Percentiles rank a stretch among this genome's conserved stretches.
phyloP scores from a whole-genome alignment of 768 basidiomycete genomes.

The Mycena polygramma region DNA sequence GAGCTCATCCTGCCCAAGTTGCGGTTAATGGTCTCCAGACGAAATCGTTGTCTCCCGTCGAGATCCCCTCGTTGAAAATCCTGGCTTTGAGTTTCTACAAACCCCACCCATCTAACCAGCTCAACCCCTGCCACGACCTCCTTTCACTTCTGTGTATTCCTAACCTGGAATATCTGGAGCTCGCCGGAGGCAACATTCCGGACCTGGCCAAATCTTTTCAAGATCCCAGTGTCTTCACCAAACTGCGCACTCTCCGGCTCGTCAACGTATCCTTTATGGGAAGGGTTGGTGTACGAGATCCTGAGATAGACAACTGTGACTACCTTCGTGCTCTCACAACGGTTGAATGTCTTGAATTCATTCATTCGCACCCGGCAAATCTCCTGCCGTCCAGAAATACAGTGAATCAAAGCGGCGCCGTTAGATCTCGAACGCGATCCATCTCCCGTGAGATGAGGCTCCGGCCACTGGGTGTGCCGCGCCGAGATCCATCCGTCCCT shows the following conservation, averaged over 20 bases:
- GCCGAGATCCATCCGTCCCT: no score
- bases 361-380: conserved; percentile 28
- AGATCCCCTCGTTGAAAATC: conserved; percentile 33
- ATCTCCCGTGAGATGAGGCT: conserved; percentile 16
- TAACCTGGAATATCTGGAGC: conserved; percentile 37
- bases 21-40: conserved; percentile 26
- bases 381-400: conserved; percentile 16
- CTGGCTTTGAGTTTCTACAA: conserved; percentile 33
- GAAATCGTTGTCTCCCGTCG: conserved; percentile 23
- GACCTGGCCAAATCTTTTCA: conserved; percentile 29
- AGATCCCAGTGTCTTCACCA: conserved; percentile 22
- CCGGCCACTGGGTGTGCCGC: not conserved
- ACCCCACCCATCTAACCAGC: conserved; percentile 29
- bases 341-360: conserved; percentile 30
- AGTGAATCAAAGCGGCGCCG: not conserved
- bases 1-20: conserved; percentile 34
- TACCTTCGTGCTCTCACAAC: conserved; percentile 31
- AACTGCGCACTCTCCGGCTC: conserved; percentile 33
- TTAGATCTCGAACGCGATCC: conserved; percentile 24
- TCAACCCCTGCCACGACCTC: conserved; percentile 33
- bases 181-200: conserved; percentile 26
- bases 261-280: conserved; percentile 10
- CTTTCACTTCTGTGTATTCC: conserved; percentile 27
- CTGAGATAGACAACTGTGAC: conserved; percentile 16
- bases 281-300: not conserved